Evolutionary conservation across 2,329 filamentous ascomycete species (phyloP).

Genomic region (Colletotrichum sp.): DNA sequence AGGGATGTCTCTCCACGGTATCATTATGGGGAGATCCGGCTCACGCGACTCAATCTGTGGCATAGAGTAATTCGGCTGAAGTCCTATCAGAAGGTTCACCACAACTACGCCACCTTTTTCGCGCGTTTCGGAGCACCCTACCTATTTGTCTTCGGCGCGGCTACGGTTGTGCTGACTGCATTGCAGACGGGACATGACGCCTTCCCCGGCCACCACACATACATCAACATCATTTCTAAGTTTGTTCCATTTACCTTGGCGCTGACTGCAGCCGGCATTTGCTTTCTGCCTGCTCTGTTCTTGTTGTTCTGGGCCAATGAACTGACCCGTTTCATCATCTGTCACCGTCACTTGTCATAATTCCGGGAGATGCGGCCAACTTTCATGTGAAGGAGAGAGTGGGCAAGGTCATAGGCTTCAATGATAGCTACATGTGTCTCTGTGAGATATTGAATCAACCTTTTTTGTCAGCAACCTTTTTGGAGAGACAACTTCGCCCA

Average conservation of each 20-base stretch:
- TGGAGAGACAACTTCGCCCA: too few relatives aligned
- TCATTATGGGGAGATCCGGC: slow-evolving; percentile 4
- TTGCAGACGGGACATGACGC: neutral
- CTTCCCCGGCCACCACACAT: neutral
- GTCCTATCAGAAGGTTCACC: slow-evolving; percentile 24
- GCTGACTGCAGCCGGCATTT: neutral
- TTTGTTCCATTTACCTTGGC: neutral
- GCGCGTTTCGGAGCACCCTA: slow-evolving; percentile 26
- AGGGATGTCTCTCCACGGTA: slow-evolving; percentile 23
- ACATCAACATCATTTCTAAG: neutral
- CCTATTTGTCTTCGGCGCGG: slow-evolving; percentile 27
- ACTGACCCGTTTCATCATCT: neutral
- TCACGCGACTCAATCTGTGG: slow-evolving; percentile 26
- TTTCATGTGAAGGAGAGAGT: too few relatives aligned
- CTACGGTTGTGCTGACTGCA: slow-evolving; percentile 25
- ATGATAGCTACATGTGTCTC: too few relatives aligned
- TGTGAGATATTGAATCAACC: too few relatives aligned
- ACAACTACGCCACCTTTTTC: slow-evolving; percentile 28
- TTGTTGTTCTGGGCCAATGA: neutral
- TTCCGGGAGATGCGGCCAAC: too few relatives aligned
- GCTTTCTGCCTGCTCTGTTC: neutral
- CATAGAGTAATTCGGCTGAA: slow-evolving; percentile 23
- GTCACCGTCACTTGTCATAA: neutral
- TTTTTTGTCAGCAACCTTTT: too few relatives aligned
- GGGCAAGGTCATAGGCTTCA: too few relatives aligned